Evolutionary conservation across 2,329 filamentous ascomycete species (phyloP).

Genomic region (Fusarium succisae): DNA sequence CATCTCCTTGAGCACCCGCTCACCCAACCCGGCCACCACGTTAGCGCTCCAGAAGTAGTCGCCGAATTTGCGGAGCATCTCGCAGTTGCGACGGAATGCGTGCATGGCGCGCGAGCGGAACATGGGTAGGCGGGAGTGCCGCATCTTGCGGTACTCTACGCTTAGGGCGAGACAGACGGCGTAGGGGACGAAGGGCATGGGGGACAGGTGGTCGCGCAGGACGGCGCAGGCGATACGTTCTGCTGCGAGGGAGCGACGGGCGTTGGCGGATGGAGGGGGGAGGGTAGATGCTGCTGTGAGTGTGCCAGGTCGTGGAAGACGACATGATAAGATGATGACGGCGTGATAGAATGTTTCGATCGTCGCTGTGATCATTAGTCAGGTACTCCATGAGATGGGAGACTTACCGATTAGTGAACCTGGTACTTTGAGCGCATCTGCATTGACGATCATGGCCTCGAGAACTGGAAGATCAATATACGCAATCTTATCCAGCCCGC

Average conservation of each 20-base stretch:
- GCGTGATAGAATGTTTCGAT: conserved; percentile 72
- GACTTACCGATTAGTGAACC: conserved; percentile 60
- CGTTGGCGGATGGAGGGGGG: conserved; percentile 61
- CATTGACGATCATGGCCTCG: conserved; percentile 66
- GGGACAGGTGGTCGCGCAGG: conserved; percentile 59
- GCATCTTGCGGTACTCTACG: conserved; percentile 71
- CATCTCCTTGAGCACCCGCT: conserved; percentile 65
- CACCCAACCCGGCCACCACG: conserved; percentile 64
- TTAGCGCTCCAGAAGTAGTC: conserved; percentile 67
- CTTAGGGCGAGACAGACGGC: conserved; percentile 69
- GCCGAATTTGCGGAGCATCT: conserved; percentile 62
- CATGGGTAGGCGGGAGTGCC: conserved; percentile 67
- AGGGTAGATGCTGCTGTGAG: conserved; percentile 53
- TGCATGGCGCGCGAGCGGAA: conserved; percentile 65
- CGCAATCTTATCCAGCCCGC: conserved; percentile 54
- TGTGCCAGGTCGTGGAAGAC: conserved; percentile 57
- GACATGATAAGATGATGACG: conserved; percentile 69
- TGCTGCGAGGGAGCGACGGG: conserved; percentile 65
- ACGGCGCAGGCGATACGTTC: conserved; percentile 67
- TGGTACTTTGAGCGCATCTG: conserved; percentile 60
- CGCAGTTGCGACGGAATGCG: conserved; percentile 64
- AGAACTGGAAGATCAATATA: conserved; percentile 65
- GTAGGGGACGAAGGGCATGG: conserved; percentile 69
- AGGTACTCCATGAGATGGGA: neutral
- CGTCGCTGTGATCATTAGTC: conserved; percentile 56